Evolutionary conservation across 179 eudicot genomes (phyloP).

Genomic region (Actinidia chinensis): DNA sequence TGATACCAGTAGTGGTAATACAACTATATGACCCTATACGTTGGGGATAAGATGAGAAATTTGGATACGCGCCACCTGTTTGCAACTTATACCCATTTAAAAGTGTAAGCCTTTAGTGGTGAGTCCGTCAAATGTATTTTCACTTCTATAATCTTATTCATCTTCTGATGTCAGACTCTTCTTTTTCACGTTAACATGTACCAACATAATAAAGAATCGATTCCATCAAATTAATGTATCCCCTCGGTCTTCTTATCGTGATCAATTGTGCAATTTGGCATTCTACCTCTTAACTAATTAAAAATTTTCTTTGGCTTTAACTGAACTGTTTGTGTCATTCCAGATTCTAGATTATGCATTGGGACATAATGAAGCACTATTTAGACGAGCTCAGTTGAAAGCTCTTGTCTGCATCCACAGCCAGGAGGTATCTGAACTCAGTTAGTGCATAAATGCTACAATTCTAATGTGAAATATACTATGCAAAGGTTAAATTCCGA

Average conservation of each 20-base stretch:
- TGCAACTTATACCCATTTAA: no score
- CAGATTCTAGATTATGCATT: slow-evolving; percentile 78
- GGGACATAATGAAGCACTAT: slow-evolving; percentile 88
- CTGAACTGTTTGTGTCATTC: slow-evolving; percentile 17
- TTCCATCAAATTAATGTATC: neutral
- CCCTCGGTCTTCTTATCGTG: neutral
- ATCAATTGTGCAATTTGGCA: neutral
- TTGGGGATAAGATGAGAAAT: no score
- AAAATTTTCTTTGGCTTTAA: neutral
- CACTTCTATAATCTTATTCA: no score
- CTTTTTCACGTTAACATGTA: no score
- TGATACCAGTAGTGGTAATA: no score
- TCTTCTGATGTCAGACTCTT: no score
- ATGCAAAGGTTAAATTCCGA: neutral
- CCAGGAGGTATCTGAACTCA: slow-evolving; percentile 58
- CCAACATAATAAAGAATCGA: no score
- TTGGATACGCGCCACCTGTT: no score
- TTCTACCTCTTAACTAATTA: neutral
- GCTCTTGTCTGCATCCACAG: slow-evolving; percentile 93
- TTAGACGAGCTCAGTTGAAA: slow-evolving; percentile 93
- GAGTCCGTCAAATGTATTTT: no score
- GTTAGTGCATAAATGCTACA: neutral
- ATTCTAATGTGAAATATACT: neutral
- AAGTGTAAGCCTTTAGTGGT: no score
- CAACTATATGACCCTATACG: no score